phyloP scores from a whole-genome alignment of 2,329 filamentous ascomycete species.

The Scedosporium boydii region DNA sequence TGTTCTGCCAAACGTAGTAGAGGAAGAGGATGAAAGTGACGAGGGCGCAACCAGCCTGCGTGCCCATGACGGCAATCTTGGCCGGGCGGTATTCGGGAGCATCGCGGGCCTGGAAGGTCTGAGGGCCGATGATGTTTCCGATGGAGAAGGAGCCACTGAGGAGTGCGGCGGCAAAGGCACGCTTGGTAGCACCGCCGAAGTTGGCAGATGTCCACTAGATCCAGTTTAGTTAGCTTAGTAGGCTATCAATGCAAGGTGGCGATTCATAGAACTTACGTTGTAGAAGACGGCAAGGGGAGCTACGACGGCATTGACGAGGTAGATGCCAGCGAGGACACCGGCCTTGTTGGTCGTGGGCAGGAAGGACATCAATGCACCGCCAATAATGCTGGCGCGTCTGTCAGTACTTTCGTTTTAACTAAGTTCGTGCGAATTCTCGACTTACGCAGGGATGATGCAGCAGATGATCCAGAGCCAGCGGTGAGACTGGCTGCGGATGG shows the following conservation, averaged over 20 bases:
- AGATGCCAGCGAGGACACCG: conserved; percentile 38
- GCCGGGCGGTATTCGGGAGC: conserved; percentile 23
- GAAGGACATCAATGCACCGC: conserved; percentile 44
- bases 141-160: conserved; percentile 31
- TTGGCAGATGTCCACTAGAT: conserved; percentile 24
- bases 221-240: too few species aligned
- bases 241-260: not conserved
- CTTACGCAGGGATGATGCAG: conserved; percentile 37
- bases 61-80: conserved; percentile 30
- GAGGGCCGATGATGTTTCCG: conserved; percentile 29
- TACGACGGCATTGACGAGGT: conserved; percentile 40
- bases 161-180: conserved; percentile 33
- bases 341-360: conserved; percentile 32
- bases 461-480: conserved; percentile 40
- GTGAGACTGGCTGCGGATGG: conserved; percentile 34
- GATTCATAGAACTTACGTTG: conserved; percentile 20
- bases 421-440: too few species aligned
- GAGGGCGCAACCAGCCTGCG: conserved; percentile 31
- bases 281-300: conserved; percentile 36
- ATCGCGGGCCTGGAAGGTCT: conserved; percentile 26
- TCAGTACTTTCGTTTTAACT: not conserved
- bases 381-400: conserved; percentile 26
- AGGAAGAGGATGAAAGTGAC: conserved; percentile 33
- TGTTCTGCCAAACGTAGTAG: conserved; percentile 42
- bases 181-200: conserved; percentile 26